Evolutionary conservation across 108 stramenopile species (phyloP).

Genomic region (Stephanodiscus triporus): DNA sequence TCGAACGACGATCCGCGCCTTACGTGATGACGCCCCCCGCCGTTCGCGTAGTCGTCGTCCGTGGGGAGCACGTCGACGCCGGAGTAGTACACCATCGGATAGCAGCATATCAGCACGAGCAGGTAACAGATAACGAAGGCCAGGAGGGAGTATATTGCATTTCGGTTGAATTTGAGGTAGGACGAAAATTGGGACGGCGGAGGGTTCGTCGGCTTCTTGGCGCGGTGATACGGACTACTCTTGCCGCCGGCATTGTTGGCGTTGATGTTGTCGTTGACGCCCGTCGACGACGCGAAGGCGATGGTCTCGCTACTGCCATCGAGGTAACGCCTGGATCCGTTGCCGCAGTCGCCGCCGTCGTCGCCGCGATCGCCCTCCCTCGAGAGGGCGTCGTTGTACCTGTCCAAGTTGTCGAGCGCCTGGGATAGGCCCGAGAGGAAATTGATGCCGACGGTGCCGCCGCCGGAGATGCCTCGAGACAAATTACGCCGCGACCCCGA

Average conservation of each 20-base stretch:
- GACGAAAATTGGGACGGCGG: slow-evolving; percentile 22
- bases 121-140: slow-evolving; percentile 17
- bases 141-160: slow-evolving; percentile 11
- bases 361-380: not conserved
- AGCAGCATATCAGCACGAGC: slow-evolving; percentile 37
- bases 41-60: slow-evolving; percentile 15
- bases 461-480: not conserved
- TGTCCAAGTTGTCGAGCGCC: slow-evolving; percentile 28
- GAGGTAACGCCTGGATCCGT: not conserved
- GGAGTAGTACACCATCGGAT: slow-evolving; percentile 35
- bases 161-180: slow-evolving; percentile 25
- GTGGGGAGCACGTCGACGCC: slow-evolving; percentile 13
- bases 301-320: slow-evolving; percentile 2
- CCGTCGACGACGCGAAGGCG: not conserved
- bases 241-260: slow-evolving; percentile 9
- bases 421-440: slow-evolving; percentile 20
- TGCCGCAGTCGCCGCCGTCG: not conserved
- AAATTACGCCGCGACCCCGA: not conserved
- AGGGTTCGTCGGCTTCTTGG: not conserved
- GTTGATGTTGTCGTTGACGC: not conserved
- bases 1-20: slow-evolving; percentile 30
- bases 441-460: not conserved
- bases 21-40: slow-evolving; percentile 17
- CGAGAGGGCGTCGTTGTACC: slow-evolving; percentile 18
- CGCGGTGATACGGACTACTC: slow-evolving; percentile 6